A percentile compares a stretch with the other conserved stretches of the same genome.
phyloP scores from a whole-genome alignment of 331 rosid genomes.

The Phaseolus coccineus region DNA sequence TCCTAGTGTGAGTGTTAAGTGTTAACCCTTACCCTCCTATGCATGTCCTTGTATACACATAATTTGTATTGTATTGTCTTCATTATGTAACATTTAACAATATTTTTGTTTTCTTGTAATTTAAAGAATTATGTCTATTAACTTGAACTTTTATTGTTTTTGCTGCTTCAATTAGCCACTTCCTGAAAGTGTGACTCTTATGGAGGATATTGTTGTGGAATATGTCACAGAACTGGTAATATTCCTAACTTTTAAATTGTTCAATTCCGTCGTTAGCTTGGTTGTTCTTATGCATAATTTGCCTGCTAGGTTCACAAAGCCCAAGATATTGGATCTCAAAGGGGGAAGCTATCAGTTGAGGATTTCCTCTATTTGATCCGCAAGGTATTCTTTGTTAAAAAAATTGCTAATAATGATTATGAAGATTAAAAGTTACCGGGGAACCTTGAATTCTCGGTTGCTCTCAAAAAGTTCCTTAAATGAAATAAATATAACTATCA shows the following conservation, averaged over 20 bases:
- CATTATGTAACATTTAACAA: neutral
- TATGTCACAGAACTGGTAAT: constrained; percentile 84
- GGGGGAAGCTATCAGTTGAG: constrained; percentile 91
- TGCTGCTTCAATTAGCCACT: constrained; percentile 67
- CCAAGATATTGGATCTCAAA: constrained; percentile 87
- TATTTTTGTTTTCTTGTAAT: neutral
- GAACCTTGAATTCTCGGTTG: no score
- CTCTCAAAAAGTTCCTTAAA: no score
- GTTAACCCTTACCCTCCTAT: no score
- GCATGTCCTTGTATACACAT: neutral
- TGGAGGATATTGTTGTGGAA: constrained; percentile 95
- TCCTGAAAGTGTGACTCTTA: constrained; percentile 91
- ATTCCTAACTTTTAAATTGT: neutral
- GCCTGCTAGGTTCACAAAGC: constrained; percentile 75
- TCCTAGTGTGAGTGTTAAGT: no score
- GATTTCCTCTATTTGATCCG: constrained; percentile 89
- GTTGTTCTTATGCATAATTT: constrained; percentile 24
- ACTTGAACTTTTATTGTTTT: constrained; percentile 6
- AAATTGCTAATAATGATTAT: neutral
- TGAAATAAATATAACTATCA: neutral
- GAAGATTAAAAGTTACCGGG: neutral
- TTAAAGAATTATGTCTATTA: neutral
- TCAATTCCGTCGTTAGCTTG: constrained; percentile 26
- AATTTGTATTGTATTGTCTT: neutral
- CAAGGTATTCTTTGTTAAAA: constrained; percentile 60